Base-by-base conservation (phyloP, 2,329 filamentous ascomycete species). In the Curvularia eragrostidis region DNA sequence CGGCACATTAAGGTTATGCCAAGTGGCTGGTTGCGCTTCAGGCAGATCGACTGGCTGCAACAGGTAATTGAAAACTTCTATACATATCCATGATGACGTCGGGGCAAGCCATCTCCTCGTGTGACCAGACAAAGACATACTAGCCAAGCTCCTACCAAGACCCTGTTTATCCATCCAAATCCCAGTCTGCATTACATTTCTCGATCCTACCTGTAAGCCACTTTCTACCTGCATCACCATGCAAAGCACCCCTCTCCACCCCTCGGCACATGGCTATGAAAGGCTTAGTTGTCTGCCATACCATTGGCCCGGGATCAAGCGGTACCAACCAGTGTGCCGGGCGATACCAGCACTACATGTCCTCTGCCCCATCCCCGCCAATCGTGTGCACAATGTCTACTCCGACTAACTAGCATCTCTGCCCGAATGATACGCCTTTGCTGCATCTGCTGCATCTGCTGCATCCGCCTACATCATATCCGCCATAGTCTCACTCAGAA, bases 261-360 rank as follows among this genome's bases (percentile, higher is more conserved):
- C 42, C 47, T 61, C 59, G 54, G 36, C 53, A 57, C 49, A 54
- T 54, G 58, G 62, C 62, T 65, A 66, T 65, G 62, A 70, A 72
- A 64, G 68, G 62, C 48, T 61, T 56, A 28, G 47, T 61, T 58
- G 60, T 60, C 58, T 68, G 58, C 57, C 49, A 56, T 57, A 58
- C 63, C 65, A 66, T 39, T 57, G 54, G 56, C 58, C 59, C 64
- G 61, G 63, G 30, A 57, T 48, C 48, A 52, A 46, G 48, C 24
- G 52, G 44, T 48, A 58, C 53, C 52, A 52, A 48, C 44, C 49
- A 46, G 59, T 60, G 58, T 59, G 51, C 58, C 62, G 65, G 57
- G 65, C 66, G 56, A 66, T 64, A 68, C 67, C 61, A 56, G 49
- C 46, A 63, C 64, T 64, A 65, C 66, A 60, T 62, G 63, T 67